These are phyloP conservation scores for Fusarium mexicanum DNA, from an alignment of 2,329 filamentous ascomycete species.

Conservation along the genomic window DNA sequence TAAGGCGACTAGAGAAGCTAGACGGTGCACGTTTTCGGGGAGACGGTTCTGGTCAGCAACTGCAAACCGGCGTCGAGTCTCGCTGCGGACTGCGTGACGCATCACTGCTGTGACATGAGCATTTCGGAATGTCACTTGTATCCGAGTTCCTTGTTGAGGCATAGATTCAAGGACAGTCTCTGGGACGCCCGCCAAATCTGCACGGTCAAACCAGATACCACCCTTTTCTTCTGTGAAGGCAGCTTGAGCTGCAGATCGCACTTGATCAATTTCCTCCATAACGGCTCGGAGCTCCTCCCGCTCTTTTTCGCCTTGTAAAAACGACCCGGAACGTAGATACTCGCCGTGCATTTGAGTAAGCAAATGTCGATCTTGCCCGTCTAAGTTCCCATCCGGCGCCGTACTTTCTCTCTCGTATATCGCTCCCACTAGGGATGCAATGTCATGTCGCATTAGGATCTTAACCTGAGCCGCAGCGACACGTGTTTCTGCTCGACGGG, in stretches of 20 bases:
- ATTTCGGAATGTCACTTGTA: not conserved
- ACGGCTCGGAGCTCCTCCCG: not conserved
- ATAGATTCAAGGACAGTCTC: fast-evolving
- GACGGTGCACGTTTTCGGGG: not conserved
- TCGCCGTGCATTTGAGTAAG: not conserved
- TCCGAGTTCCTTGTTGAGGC: fast-evolving
- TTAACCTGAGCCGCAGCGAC: not conserved
- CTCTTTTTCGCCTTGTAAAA: not conserved
- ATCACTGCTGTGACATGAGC: not conserved
- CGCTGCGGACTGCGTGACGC: not conserved
- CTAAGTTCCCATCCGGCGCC: not conserved
- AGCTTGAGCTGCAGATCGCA: not conserved
- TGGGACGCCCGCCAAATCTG: not conserved
- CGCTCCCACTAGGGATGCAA: not conserved
- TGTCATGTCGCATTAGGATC: not conserved
- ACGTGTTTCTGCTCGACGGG: not conserved
- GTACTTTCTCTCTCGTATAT: not conserved
- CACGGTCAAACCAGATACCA: not conserved
- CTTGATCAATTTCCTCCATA: not conserved
- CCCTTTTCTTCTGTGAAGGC: not conserved
- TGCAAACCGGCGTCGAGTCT: not conserved
- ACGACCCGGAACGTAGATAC: not conserved
- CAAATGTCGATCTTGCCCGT: not conserved
- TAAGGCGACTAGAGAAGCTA: not conserved
- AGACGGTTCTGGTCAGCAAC: not conserved